Evolutionary conservation across 2,329 filamentous ascomycete species (phyloP), one percentile per base, ranked within the genome.

Genomic region (Apiospora saccharicola): DNA sequence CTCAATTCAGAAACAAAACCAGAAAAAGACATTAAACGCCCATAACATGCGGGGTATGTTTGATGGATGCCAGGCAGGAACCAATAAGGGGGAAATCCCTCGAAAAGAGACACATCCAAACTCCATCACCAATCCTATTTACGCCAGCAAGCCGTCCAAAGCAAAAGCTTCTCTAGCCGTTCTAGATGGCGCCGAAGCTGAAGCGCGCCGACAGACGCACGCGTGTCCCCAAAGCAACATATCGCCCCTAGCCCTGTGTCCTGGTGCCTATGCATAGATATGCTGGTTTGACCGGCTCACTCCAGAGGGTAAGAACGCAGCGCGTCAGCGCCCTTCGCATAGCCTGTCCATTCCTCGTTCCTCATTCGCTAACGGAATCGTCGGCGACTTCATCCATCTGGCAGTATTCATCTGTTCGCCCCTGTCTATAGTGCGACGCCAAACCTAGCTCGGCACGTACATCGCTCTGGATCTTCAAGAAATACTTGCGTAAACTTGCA

Each of bases 381-480:
- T 74, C 77, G 47, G 75, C 72, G 26, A 81, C 68, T 71, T 81
- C 77, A 77, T 79, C 76, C 14, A 53, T 70, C 61, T 72, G 71
- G n/a, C 75, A 69, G 7, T 75, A 73, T 19, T 76, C 73, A n/a
- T 75, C 75, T 26, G 71, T 74, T 34, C 74, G 75, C 24, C 73
- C 24, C 37, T 61, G 57, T 70, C 72, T 53, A 70, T 71, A 70
- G 47, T 73, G 71, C 14, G 72, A 61, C 8, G 73, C 72, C 53
- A 90, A 77, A 4, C 86, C 88, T 72, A 90, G 80, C 74, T 89
- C 86, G 13, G 81, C 79, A 69, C 88, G 83, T 44, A 96, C 88
- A 75, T 98, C 95, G 77, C 90, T 90, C 85, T 96, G 92, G 70
- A 99, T 98, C 71, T 91, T 90, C 77, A 95, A 87, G 78, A 99